Base-by-base conservation (phyloP, 164 flowering plant species). In the Vitis cinerea region DNA sequence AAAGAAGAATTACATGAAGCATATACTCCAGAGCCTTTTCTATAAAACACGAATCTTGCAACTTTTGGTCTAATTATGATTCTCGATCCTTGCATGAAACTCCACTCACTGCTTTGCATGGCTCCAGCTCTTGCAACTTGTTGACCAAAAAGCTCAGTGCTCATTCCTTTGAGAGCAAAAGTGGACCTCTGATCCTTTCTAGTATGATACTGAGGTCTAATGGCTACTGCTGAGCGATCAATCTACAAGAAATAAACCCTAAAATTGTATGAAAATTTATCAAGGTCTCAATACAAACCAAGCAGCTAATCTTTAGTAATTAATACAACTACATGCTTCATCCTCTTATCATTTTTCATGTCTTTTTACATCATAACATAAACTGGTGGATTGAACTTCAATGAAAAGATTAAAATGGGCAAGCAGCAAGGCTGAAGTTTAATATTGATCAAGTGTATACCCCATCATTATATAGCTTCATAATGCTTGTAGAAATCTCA, bases 1-100 rank as follows among this genome's bases (percentile, higher is more conserved):
- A 16, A 52, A 61, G 44, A 68, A 48, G 50, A 59, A 63, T 80
- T 83, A 88, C 92, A 88, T 69, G 84, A 86, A 67, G 83, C 86
- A 59, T 64, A 47, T 23, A 87, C 74, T 64, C 57, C 65, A 16
- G 63, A 65, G 68, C 72, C 19, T 69, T 63, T 80, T 50, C 72
- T 68, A 61, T 53, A 3, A 9, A 12, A 44, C 60, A 23, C 15
- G 23, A 62, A 23, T 58, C 62, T 75, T 65, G 66, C 53, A 16
- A 74, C 74, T 71, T 73, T 77, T 56, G 83, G 81, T 62, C 54
- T 76, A 19, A 49, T 4, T 12, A 27, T 15, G 50, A 73, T 44
- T 79, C 71, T 80, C 68, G 85, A 76, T 61, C 86, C 86, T 61
- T 77, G 72, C 0, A 60, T 10, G 58, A 83, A 83, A 72, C 83